Percentiles rank a stretch among this genome's conserved stretches.
phyloP scores from a whole-genome alignment of 345 rosid species.

The Streptanthus diversifolius region DNA sequence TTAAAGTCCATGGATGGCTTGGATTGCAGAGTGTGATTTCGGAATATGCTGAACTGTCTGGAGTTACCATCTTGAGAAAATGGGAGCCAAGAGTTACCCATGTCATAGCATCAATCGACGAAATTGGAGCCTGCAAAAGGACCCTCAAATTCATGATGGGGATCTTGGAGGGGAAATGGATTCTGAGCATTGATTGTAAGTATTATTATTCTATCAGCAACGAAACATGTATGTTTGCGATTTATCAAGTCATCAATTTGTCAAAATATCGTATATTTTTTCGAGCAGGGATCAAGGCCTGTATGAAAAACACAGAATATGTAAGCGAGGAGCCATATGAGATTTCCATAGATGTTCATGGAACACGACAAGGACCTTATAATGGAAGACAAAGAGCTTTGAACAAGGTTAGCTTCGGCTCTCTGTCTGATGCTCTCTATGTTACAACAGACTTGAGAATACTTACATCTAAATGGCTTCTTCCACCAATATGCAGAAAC shows the following conservation, averaged over 20 bases:
- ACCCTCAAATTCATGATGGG: conserved; percentile 80
- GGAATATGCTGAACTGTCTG: conserved; percentile 52
- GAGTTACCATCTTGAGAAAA: conserved; percentile 49
- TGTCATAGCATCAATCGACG: conserved; percentile 72
- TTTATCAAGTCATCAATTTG: neutral
- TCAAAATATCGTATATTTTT: neutral
- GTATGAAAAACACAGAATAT: conserved; percentile 46
- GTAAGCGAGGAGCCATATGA: conserved; percentile 73
- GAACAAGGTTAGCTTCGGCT: conserved; percentile 50
- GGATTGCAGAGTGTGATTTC: conserved; percentile 57
- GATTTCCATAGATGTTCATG: conserved; percentile 60
- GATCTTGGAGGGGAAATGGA: conserved; percentile 92
- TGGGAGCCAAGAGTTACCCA: conserved; percentile 78
- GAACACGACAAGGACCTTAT: conserved; percentile 66
- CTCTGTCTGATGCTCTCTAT: neutral
- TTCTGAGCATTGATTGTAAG: conserved; percentile 74
- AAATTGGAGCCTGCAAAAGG: conserved; percentile 84
- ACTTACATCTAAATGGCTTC: neutral
- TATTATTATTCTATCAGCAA: neutral
- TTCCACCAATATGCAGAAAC: conserved; percentile 48
- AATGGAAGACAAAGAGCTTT: conserved; percentile 68
- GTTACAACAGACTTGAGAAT: neutral
- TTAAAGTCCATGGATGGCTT: conserved; percentile 13
- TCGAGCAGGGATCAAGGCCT: conserved; percentile 67
- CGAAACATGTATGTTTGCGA: neutral